Conservation (phyloP, 805 yeast genomes). For the Cyberlindnera americana region DNA sequence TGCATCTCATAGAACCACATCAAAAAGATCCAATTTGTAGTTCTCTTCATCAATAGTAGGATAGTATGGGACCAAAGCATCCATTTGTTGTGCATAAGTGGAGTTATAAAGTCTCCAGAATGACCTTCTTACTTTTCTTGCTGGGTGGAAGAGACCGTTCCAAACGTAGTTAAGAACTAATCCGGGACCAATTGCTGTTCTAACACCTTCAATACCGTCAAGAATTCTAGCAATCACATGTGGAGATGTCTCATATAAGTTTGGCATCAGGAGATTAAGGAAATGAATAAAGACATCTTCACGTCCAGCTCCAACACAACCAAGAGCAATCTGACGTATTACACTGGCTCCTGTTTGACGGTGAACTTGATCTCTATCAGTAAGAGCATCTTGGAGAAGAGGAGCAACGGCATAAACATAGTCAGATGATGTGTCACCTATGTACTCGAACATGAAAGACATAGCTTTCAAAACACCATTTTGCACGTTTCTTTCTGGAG, state of each 20-base stretch:
- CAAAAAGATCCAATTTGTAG: slow-evolving; percentile 22
- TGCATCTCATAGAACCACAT: slow-evolving; percentile 17
- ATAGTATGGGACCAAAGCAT: slow-evolving; percentile 77
- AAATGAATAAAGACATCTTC: slow-evolving; percentile 84
- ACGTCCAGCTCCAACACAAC: slow-evolving; percentile 68
- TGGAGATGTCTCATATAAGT: slow-evolving; percentile 90
- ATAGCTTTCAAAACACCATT: slow-evolving; percentile 91
- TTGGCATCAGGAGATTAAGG: slow-evolving; percentile 80
- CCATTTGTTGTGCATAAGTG: slow-evolving; percentile 70
- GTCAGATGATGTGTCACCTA: slow-evolving; percentile 74
- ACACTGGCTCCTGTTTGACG: slow-evolving; percentile 94
- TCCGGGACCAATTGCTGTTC: slow-evolving; percentile 75
- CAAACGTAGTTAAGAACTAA: slow-evolving; percentile 69
- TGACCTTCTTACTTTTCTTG: slow-evolving; percentile 75
- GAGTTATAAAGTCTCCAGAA: slow-evolving; percentile 84
- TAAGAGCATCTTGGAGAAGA: slow-evolving; percentile 81
- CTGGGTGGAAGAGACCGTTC: slow-evolving; percentile 93
- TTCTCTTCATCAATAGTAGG: slow-evolving; percentile 48
- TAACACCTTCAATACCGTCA: slow-evolving; percentile 73
- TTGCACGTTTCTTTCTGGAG: slow-evolving; percentile 90
- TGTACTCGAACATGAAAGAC: slow-evolving; percentile 89
- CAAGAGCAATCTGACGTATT: slow-evolving; percentile 74
- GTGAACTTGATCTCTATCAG: slow-evolving; percentile 87
- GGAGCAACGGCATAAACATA: slow-evolving; percentile 80
- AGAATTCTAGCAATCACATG: slow-evolving; percentile 83